These are phyloP conservation scores for Marasmius sp. DNA, from an alignment of 1,284 basidiomycete genomes.

Conservation along the genomic window DNA sequence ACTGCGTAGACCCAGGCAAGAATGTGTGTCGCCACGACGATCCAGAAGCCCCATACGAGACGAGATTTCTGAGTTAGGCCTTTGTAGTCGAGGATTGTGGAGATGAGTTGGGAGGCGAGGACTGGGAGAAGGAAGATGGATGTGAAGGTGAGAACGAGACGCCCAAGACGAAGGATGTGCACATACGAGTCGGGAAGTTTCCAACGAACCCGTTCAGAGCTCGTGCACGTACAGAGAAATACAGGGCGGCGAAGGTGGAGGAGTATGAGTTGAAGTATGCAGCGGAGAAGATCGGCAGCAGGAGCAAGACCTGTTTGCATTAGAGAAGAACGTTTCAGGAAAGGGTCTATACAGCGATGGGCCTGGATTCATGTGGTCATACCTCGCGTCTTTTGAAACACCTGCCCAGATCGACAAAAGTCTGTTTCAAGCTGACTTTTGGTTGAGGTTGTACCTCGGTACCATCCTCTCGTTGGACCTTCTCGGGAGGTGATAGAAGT, in stretches of 20 bases:
- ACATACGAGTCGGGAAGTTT: conserved; percentile 8
- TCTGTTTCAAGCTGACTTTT: conserved; percentile 4
- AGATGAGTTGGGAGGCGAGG: conserved; percentile 9
- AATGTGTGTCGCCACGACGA: conserved; percentile 7
- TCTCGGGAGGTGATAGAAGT: conserved; percentile 6
- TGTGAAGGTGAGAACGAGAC: not conserved
- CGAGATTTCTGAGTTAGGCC: not conserved
- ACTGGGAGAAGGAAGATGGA: not conserved
- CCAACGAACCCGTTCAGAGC: conserved; percentile 11
- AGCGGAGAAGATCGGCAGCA: conserved; percentile 10
- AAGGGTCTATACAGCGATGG: not conserved
- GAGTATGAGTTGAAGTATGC: conserved; percentile 14
- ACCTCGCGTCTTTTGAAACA: conserved; percentile 7
- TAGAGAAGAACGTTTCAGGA: no score
- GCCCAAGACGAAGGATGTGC: not conserved
- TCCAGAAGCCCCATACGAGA: conserved; percentile 4
- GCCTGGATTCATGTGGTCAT: not conserved
- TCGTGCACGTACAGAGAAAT: conserved; percentile 11
- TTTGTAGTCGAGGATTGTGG: conserved; percentile 6
- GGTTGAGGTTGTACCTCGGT: conserved; percentile 8
- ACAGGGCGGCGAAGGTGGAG: conserved; percentile 8
- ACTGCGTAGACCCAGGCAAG: conserved; percentile 11
- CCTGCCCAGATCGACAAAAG: conserved; percentile 1
- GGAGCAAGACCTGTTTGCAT: not conserved
- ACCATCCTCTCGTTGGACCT: conserved; percentile 9